Evolutionary conservation across 1,139 yeast genomes (phyloP).

Genomic region (Sugiyamaella paludigena): DNA sequence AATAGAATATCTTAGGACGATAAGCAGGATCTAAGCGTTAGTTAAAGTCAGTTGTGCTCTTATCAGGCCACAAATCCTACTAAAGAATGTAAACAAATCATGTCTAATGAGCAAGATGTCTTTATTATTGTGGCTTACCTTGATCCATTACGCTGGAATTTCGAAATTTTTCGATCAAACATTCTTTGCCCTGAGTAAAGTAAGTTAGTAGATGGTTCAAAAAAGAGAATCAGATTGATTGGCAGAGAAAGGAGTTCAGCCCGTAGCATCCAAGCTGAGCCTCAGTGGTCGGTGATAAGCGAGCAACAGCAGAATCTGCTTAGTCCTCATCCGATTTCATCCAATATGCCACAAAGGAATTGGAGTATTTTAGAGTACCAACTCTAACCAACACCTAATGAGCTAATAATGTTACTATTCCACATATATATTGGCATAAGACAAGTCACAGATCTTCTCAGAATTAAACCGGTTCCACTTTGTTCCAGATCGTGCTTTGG

Average conservation of each 20-base stretch:
- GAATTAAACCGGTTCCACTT: conserved; percentile 49
- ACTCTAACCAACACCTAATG: background rate
- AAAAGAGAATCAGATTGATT: too few relatives aligned
- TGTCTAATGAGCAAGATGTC: too few relatives aligned
- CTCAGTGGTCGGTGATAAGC: too few relatives aligned
- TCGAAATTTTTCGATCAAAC: conserved; percentile 47
- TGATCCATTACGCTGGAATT: conserved; percentile 51
- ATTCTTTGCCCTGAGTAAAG: conserved; percentile 44
- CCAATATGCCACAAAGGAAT: too few relatives aligned
- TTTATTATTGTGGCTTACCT: conserved; percentile 24
- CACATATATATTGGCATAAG: conserved; percentile 47
- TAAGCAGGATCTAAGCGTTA: conserved; percentile 39
- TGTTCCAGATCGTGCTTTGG: conserved; percentile 46
- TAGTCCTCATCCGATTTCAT: background rate
- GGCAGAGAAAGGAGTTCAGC: background rate
- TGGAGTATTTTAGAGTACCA: too few relatives aligned
- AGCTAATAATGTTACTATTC: background rate
- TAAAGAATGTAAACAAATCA: too few relatives aligned
- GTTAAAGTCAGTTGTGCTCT: background rate
- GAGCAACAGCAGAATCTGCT: background rate
- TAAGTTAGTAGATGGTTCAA: conserved; percentile 11
- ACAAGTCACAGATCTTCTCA: conserved; percentile 49
- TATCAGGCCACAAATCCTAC: background rate
- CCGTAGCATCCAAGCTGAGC: too few relatives aligned
- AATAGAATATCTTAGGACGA: conserved; percentile 44